phyloP scores from a whole-genome alignment of 2,329 filamentous ascomycete genomes.

The Botryotinia convoluta region DNA sequence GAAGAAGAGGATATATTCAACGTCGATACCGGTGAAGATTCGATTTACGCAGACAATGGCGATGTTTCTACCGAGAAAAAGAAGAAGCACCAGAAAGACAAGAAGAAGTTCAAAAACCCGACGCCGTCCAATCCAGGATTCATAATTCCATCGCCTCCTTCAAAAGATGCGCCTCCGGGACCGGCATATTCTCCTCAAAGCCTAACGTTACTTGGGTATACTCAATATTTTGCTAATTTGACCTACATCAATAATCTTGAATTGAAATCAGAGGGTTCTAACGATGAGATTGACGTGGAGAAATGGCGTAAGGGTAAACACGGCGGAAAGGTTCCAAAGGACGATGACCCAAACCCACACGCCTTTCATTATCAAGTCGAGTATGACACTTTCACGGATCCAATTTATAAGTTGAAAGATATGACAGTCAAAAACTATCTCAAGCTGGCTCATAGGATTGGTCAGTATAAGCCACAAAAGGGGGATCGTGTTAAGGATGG shows the following conservation, averaged over 20 bases:
- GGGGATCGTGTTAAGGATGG: slow-evolving; percentile 33
- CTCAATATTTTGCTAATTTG: slow-evolving; percentile 93
- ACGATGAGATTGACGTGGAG: slow-evolving; percentile 38
- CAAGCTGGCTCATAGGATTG: slow-evolving; percentile 76
- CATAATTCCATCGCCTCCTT: slow-evolving; percentile 67
- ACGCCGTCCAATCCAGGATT: slow-evolving; percentile 60
- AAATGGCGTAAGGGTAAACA: slow-evolving; percentile 66
- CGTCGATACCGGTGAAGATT: not conserved
- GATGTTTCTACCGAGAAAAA: slow-evolving; percentile 42
- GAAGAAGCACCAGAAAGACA: slow-evolving; percentile 44
- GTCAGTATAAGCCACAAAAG: slow-evolving; percentile 46
- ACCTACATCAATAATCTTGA: slow-evolving; percentile 79
- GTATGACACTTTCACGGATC: slow-evolving; percentile 79
- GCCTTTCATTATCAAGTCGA: slow-evolving; percentile 76
- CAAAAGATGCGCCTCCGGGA: slow-evolving; percentile 70
- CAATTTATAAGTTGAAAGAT: slow-evolving; percentile 72
- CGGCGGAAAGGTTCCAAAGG: slow-evolving; percentile 54
- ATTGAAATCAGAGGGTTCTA: slow-evolving; percentile 37
- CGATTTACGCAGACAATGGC: slow-evolving; percentile 35
- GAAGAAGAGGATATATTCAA: slow-evolving; percentile 6
- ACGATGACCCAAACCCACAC: slow-evolving; percentile 55
- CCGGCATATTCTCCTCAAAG: slow-evolving; percentile 88
- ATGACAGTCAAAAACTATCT: slow-evolving; percentile 82
- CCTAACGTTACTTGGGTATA: slow-evolving; percentile 75
- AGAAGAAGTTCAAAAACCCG: slow-evolving; percentile 48